These are phyloP conservation scores for Botrytis deweyae DNA, from an alignment of 2,329 filamentous ascomycete genomes.

Conservation along the genomic window DNA sequence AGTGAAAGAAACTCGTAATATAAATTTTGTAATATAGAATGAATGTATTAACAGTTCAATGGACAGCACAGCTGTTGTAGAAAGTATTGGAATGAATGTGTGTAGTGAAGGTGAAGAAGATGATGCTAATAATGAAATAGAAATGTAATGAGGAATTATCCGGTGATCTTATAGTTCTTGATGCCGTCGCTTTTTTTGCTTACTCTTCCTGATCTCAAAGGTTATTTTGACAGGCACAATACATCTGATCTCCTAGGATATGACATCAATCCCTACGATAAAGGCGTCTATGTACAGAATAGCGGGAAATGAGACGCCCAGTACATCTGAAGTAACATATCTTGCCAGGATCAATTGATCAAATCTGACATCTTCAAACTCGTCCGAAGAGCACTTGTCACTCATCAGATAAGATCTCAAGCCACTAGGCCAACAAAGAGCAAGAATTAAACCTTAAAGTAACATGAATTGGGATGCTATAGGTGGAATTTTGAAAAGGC, in stretches of 20 bases:
- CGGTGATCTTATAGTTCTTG: conserved; percentile 26
- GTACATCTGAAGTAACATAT: not conserved
- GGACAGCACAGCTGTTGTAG: conserved; percentile 37
- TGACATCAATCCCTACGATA: not conserved
- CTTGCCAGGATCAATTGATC: not conserved
- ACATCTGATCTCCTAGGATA: not conserved
- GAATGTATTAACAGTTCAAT: conserved; percentile 29
- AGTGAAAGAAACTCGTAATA: conserved; percentile 18
- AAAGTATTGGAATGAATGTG: conserved; percentile 22
- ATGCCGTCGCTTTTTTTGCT: not conserved
- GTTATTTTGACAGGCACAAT: not conserved
- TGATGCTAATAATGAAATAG: conserved; percentile 24
- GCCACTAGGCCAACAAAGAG: not conserved
- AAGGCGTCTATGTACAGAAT: not conserved
- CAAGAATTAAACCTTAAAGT: not conserved
- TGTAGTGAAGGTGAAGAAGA: not conserved
- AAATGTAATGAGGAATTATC: conserved; percentile 31
- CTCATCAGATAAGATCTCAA: conserved; percentile 1
- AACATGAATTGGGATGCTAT: not conserved
- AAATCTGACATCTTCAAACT: conserved; percentile 4
- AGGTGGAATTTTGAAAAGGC: not conserved
- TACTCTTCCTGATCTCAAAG: not conserved
- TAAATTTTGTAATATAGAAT: conserved; percentile 23
- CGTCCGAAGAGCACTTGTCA: not conserved
- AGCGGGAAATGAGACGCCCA: conserved; percentile 13